Base-by-base conservation (phyloP, 768 basidiomycete genomes). In the Leccinum barrowsii region DNA sequence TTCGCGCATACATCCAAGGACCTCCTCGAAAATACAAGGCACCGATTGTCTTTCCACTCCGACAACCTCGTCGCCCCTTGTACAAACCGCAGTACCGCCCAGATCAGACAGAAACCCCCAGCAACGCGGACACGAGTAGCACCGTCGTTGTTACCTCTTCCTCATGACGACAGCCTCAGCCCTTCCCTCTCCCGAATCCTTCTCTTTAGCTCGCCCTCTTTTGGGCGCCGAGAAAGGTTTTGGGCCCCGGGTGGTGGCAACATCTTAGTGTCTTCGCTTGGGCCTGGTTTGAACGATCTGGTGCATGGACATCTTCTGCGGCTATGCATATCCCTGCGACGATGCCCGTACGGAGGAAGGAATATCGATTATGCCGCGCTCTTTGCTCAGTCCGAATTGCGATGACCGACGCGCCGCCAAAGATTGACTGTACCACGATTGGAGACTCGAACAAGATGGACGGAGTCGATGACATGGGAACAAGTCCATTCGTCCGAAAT, bases 121-220 rank as follows among this genome's bases (percentile, higher is more conserved):
- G 21, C 1, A 44, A 17, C 19, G 1, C 13, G 26, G 24, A 58
- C 26, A 30, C 22, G 30, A 30, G 7, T 19, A 7, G 30, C 2
- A n/a, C 44, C 46, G 51, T 40, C 35, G 47, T 13, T 56, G 48
- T 13, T 3, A 26, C 26, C 44, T 22, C 22, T 24, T 19, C 54
- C 21, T 52, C 15, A 15, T 28, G 5, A 55, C 28, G 49, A 58
- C 21, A 3, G 11, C 57, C 22, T 32, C 19, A 34, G 15, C 4
- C 8, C 48, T 32, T 28, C 21, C 1, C 13, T 7, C 7, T 30
- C 10, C n/a, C 19, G 22, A 52, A 15, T 3, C 56, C 53, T 55
- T 50, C 7, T 62, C 63, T 65, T 54, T 30, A 65, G 63, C 15
- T 47, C 53, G 63, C 59, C 63, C 56, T 57, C 56, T 40, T 49